A percentile compares a stretch with the other conserved stretches of the same genome.
These are phyloP conservation scores for Vigna radiata DNA, from an alignment of 306 rosid species.

Conservation along the genomic window DNA sequence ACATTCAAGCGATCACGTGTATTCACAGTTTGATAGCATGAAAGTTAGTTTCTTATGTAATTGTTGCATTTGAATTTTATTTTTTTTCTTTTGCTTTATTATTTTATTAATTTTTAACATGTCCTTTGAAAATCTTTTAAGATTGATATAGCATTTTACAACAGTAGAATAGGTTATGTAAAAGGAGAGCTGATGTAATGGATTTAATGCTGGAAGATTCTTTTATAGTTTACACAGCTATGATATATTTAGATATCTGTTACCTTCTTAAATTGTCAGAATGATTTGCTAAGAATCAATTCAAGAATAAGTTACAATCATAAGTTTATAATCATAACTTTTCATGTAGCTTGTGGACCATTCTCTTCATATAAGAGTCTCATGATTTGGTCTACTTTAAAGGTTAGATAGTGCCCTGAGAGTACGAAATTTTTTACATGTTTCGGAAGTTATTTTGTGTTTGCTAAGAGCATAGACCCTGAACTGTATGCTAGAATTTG, in stretches of 20 bases:
- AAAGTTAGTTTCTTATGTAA: constrained; percentile 20
- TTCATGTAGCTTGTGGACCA: constrained; percentile 26
- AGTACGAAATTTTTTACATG: constrained; percentile 11
- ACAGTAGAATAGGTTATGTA: constrained; percentile 11
- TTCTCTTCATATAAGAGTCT: constrained; percentile 25
- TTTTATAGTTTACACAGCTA: constrained; percentile 22
- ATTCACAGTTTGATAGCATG: constrained; percentile 31
- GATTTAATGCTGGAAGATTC: neutral
- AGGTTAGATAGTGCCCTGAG: constrained; percentile 11
- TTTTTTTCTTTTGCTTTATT: constrained; percentile 22
- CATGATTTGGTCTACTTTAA: constrained; percentile 6
- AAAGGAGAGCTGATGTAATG: constrained; percentile 1
- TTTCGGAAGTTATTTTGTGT: constrained; percentile 19
- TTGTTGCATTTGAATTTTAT: constrained; percentile 12
- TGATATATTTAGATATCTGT: constrained; percentile 22
- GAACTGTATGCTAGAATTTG: constrained; percentile 5
- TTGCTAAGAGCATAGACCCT: constrained; percentile 2
- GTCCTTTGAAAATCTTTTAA: constrained; percentile 1
- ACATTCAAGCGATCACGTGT: constrained; percentile 21
- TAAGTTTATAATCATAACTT: neutral
- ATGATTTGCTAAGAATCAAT: constrained; percentile 1
- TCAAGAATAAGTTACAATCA: constrained; percentile 34
- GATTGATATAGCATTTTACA: constrained; percentile 22
- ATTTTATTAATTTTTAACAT: constrained; percentile 7
- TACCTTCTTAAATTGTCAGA: constrained; percentile 13